Conservation (phyloP, 2,329 filamentous ascomycete genomes). For the Nannizziopsis barbatae region DNA sequence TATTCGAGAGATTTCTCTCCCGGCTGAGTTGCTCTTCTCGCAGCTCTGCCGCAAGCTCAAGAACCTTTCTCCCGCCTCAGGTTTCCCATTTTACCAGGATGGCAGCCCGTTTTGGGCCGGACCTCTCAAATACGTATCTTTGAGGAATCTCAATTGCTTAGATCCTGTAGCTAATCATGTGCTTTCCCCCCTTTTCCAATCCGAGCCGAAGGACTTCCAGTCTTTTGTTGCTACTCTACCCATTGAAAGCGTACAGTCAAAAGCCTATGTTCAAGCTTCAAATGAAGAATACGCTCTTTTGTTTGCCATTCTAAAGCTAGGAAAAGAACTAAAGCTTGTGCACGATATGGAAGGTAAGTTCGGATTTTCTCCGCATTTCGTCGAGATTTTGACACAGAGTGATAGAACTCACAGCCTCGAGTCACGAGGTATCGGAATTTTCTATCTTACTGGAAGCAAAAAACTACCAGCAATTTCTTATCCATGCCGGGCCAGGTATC, state of each 20-base stretch:
- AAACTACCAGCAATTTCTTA: conserved; percentile 29
- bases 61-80: background rate
- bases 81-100: conserved; percentile 2
- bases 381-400: background rate
- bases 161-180: conserved; percentile 29
- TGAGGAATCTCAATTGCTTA: conserved; percentile 27
- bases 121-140: conserved; percentile 28
- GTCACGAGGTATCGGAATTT: conserved; percentile 3
- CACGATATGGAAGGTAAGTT: conserved; percentile 49
- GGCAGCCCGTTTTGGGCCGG: conserved; percentile 27
- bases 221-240: conserved; percentile 49
- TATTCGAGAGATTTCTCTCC: conserved; percentile 13
- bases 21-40: conserved; percentile 15
- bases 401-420: conserved; percentile 12
- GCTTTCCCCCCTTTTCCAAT: conserved; percentile 27
- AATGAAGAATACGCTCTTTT: conserved; percentile 49
- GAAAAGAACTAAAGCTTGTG: conserved; percentile 58
- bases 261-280: conserved; percentile 37
- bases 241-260: conserved; percentile 39
- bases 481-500: conserved; percentile 49
- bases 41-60: conserved; percentile 14
- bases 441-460: conserved; percentile 28
- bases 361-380: background rate
- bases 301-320: conserved; percentile 57
- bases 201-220: conserved; percentile 26